phyloP scores from a whole-genome alignment of 1,284 basidiomycete genomes.

The Agaricales sp. region DNA sequence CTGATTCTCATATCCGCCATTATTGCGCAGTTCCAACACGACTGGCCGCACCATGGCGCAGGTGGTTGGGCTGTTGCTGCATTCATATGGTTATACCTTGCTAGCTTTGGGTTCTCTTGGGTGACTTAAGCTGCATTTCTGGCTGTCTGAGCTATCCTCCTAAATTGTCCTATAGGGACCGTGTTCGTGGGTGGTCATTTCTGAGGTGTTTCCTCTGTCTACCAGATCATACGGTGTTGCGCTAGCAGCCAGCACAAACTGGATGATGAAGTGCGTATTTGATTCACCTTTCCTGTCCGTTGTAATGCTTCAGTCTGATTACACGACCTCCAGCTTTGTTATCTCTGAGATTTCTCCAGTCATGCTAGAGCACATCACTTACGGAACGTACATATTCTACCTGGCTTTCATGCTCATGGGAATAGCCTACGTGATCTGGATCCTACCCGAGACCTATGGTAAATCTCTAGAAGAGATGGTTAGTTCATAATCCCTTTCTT shows the following conservation, averaged over 20 bases:
- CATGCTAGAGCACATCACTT: constrained; percentile 15
- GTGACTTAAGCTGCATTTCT: constrained; percentile 10
- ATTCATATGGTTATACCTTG: constrained; percentile 21
- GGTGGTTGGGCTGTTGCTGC: constrained; percentile 21
- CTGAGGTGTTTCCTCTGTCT: constrained; percentile 17
- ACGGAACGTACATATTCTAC: constrained; percentile 18
- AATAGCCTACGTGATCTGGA: constrained; percentile 15
- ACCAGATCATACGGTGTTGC: constrained; percentile 17
- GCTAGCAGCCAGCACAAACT: constrained; percentile 15
- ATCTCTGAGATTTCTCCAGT: constrained; percentile 15
- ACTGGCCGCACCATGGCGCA: constrained; percentile 12
- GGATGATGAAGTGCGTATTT: constrained; percentile 15
- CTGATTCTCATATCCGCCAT: constrained; percentile 18
- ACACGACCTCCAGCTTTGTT: constrained; percentile 11
- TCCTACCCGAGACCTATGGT: constrained; percentile 16
- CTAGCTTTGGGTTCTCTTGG: constrained; percentile 17
- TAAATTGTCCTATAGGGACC: constrained; percentile 10
- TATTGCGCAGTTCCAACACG: constrained; percentile 17
- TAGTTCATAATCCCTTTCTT: constrained; percentile 1
- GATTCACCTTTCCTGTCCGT: not conserved
- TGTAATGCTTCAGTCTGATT: constrained; percentile 1
- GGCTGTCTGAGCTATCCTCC: too few species aligned
- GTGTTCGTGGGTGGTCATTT: constrained; percentile 16
- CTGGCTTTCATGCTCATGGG: constrained; percentile 18
- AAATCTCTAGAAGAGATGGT: constrained; percentile 18